phyloP scores from a whole-genome alignment of 2,329 filamentous ascomycete genomes.

The Escovopsis weberi region DNA sequence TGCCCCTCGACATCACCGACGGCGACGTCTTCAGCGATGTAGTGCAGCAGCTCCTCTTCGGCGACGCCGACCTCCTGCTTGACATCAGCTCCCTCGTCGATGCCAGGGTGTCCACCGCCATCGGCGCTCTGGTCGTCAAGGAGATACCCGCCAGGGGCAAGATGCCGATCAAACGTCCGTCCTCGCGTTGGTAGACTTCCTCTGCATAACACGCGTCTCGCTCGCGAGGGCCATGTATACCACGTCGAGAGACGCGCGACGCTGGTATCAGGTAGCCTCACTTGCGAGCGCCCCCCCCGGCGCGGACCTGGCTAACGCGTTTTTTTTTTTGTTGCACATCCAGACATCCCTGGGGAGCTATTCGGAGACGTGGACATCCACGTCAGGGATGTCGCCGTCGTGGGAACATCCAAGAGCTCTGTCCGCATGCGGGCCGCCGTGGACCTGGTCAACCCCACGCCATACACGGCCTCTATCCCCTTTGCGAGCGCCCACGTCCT shows the following conservation, averaged over 20 bases:
- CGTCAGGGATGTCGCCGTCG: slow-evolving; percentile 55
- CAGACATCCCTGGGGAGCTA: slow-evolving; percentile 44
- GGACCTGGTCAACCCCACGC: slow-evolving; percentile 82
- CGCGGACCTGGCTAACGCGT: slow-evolving; percentile 18
- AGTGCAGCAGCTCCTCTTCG: slow-evolving; percentile 67
- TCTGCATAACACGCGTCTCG: slow-evolving; percentile 6
- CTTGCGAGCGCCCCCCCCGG: not conserved
- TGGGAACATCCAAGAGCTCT: slow-evolving; percentile 57
- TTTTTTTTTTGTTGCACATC: slow-evolving; percentile 1
- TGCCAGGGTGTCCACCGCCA: slow-evolving; percentile 63
- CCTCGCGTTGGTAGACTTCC: slow-evolving; percentile 31
- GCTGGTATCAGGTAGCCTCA: not conserved
- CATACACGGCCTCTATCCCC: slow-evolving; percentile 71
- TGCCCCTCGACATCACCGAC: slow-evolving; percentile 71
- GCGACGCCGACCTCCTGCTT: slow-evolving; percentile 52
- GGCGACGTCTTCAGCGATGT: slow-evolving; percentile 65
- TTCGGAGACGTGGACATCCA: slow-evolving; percentile 40
- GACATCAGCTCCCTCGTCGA: slow-evolving; percentile 69
- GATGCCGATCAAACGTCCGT: slow-evolving; percentile 90
- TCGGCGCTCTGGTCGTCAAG: slow-evolving; percentile 69
- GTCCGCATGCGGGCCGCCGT: slow-evolving; percentile 57
- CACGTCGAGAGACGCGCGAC: slow-evolving; percentile 4
- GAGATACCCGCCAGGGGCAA: slow-evolving; percentile 74
- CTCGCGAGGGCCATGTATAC: slow-evolving; percentile 13
- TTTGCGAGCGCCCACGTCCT: slow-evolving; percentile 63